Percentiles rank a stretch among this genome's conserved stretches.
Conservation (phyloP, 345 rosid genomes). For the Limnanthes douglasii region DNA sequence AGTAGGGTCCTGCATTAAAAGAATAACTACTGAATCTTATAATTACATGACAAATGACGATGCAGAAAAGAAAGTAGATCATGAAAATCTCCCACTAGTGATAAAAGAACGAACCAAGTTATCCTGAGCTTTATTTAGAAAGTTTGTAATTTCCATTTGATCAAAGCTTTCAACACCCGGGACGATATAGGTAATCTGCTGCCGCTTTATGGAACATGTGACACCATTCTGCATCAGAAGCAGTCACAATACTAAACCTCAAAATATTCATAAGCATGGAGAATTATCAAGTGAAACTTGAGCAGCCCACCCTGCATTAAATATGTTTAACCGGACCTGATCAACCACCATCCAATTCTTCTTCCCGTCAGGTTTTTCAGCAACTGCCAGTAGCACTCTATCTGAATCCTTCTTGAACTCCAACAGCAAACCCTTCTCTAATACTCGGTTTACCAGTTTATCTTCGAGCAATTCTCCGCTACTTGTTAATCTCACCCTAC, state of each 20-base stretch:
- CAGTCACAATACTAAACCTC: slow-evolving; percentile 5
- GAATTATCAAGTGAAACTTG: not conserved
- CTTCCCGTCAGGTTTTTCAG: slow-evolving; percentile 85
- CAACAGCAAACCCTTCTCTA: slow-evolving; percentile 59
- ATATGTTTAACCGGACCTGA: slow-evolving; percentile 58
- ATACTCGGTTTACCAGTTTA: slow-evolving; percentile 40
- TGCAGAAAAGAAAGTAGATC: slow-evolving; percentile 1
- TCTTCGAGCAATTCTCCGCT: slow-evolving; percentile 55
- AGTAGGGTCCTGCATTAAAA: slow-evolving; percentile 49
- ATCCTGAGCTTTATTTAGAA: slow-evolving; percentile 45
- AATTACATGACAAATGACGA: no score
- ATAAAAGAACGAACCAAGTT: slow-evolving; percentile 68
- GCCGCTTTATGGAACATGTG: slow-evolving; percentile 65
- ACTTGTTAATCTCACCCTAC: slow-evolving; percentile 44
- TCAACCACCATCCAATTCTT: slow-evolving; percentile 98
- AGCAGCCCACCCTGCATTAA: slow-evolving; percentile 19
- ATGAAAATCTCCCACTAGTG: no score
- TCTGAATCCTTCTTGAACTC: slow-evolving; percentile 87
- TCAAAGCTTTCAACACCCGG: slow-evolving; percentile 76
- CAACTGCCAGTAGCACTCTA: slow-evolving; percentile 59
- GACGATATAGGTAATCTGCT: slow-evolving; percentile 71
- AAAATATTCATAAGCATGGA: no score
- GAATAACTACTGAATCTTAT: slow-evolving; percentile 2
- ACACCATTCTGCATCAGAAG: slow-evolving; percentile 52
- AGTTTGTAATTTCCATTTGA: slow-evolving; percentile 40